phyloP scores from a whole-genome alignment of 257 asterid species.

The Solanum virginianum region DNA sequence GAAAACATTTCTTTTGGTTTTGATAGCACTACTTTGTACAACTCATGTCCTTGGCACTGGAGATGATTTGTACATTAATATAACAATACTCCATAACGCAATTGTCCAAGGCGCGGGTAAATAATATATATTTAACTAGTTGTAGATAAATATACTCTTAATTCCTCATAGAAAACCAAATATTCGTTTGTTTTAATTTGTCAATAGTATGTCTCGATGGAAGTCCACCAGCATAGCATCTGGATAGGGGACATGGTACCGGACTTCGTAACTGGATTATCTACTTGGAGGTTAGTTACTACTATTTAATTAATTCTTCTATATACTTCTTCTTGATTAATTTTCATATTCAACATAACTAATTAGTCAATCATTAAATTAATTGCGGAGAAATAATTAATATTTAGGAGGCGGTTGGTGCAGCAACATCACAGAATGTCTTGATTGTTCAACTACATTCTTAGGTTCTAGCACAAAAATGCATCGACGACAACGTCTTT shows the following conservation, averaged over 20 bases:
- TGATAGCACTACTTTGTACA: background rate
- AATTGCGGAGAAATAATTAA: background rate
- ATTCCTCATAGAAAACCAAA: background rate
- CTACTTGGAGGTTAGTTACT: background rate
- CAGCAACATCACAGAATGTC: slow-evolving; percentile 34
- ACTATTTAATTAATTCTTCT: background rate
- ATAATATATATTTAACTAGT: background rate
- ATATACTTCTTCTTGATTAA: no score
- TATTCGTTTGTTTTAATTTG: background rate
- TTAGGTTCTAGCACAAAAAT: slow-evolving; percentile 50
- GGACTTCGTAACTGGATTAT: background rate
- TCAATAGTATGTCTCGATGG: background rate
- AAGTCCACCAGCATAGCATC: background rate
- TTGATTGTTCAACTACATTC: slow-evolving; percentile 15
- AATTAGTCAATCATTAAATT: no score
- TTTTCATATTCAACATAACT: background rate
- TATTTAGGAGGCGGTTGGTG: slow-evolving; percentile 73
- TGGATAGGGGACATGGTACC: background rate
- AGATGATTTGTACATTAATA: background rate
- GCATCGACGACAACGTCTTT: slow-evolving; percentile 13
- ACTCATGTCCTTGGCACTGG: background rate
- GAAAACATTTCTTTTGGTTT: background rate
- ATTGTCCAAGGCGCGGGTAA: background rate
- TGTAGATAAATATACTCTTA: background rate
- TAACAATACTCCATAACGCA: background rate